Conservation (phyloP, 2,329 filamentous ascomycete species). For the Aspergillus fructus region DNA sequence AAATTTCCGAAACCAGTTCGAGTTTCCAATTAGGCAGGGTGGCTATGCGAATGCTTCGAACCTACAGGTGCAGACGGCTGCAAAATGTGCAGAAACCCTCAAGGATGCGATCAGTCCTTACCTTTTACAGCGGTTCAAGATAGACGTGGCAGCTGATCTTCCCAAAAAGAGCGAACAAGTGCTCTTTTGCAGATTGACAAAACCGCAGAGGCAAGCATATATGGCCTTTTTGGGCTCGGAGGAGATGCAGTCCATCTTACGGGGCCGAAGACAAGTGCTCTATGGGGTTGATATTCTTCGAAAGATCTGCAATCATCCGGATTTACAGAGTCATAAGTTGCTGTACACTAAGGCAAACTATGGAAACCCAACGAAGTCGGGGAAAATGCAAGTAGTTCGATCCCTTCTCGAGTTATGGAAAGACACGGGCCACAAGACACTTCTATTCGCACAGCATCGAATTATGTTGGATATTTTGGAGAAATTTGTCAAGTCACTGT, state of each 20-base stretch:
- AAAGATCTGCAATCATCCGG: constrained; percentile 97
- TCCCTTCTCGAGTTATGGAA: constrained; percentile 86
- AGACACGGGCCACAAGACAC: constrained; percentile 85
- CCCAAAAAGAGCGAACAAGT: constrained; percentile 97
- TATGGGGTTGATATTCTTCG: constrained; percentile 89
- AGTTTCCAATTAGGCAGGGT: constrained; percentile 87
- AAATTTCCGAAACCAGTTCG: constrained; percentile 86
- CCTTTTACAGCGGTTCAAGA: constrained; percentile 85
- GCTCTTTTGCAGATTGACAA: constrained; percentile 88
- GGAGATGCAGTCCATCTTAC: constrained; percentile 80
- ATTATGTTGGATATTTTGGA: constrained; percentile 97
- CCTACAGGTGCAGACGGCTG: constrained; percentile 88
- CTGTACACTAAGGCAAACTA: constrained; percentile 64
- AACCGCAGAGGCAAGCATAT: constrained; percentile 75
- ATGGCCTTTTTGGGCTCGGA: constrained; percentile 76
- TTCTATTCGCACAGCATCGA: constrained; percentile 88
- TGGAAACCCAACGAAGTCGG: constrained; percentile 75
- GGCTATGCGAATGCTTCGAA: constrained; percentile 96
- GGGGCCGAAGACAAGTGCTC: constrained; percentile 72
- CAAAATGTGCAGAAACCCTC: constrained; percentile 88
- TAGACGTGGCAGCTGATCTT: constrained; percentile 88
- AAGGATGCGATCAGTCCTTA: constrained; percentile 95
- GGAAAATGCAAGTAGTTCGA: constrained; percentile 94
- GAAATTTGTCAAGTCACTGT: constrained; percentile 68
- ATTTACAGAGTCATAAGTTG: constrained; percentile 70